Evolutionary conservation across 2,329 filamentous ascomycete species (phyloP), one percentile per base, ranked within the genome.

Genomic region (Leptoxyphium fumago): DNA sequence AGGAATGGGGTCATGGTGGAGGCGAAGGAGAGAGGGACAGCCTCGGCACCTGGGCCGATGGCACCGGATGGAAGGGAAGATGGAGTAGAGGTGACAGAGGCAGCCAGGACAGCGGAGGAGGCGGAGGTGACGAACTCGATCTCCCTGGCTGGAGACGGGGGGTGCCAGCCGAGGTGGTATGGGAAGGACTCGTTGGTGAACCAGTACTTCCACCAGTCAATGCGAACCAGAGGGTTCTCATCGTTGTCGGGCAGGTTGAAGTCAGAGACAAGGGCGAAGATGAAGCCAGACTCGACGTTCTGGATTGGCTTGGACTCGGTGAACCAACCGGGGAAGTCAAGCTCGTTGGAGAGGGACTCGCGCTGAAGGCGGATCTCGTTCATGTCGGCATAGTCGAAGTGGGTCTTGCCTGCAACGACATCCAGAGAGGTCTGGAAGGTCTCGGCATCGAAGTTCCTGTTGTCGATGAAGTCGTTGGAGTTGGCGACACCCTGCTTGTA

Each of bases 401-500:
- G 42, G 11, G 42, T 18, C 3, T 18, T 38, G 4, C 45, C 45
- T 10, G 41, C 18, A 30, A 45, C 14, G 6, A 41, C 42, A 15
- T 47, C 42, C 13, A 47, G 39, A 21, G 42, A 41, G 18, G 29
- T 41, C 39, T 47, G 38, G 43, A 47, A 47, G 39, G 42, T 41
- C 13, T 38, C 29, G 10, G 42, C n/a, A 28, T 47, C 42, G 45
- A 47, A 47, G 39, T 45, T 45, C 21, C 30, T 18, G 36, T 47
- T 47, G 10, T 45, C 45, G 18, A 21, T 45, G 44, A 38, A 43
- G 10, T 43, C 34, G 14, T 36, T 39, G 26, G 18, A 18, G 26
- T 46, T 36, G 68, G 69, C 7, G 75, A 74, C 5, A 62, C 79
- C 18, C 66, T 78, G 48, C 39, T 43, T 45, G n/a, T 45, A 45